These are phyloP conservation scores for Inosperma sp. DNA, from an alignment of 768 basidiomycete species.

Conservation along the genomic window DNA sequence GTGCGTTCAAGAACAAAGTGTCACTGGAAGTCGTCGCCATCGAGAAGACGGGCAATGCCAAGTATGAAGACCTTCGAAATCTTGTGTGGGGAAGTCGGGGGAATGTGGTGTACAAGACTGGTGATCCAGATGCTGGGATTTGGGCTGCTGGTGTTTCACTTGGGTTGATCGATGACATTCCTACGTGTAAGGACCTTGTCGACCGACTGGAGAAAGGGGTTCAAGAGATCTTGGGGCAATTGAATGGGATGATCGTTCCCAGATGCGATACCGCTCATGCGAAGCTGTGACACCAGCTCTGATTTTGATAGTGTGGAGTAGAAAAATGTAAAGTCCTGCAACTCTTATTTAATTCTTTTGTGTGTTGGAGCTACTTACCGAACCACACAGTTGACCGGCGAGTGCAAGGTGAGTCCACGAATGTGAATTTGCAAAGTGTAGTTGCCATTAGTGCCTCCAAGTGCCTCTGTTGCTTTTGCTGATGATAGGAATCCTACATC, in stretches of 20 bases:
- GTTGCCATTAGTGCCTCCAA: no score
- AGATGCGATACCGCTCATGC: slow-evolving; percentile 2
- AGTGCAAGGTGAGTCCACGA: no score
- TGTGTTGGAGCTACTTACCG: no score
- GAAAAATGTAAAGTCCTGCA: no score
- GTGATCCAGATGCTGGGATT: slow-evolving; percentile 83
- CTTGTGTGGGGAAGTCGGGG: slow-evolving; percentile 71
- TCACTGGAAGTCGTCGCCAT: slow-evolving; percentile 82
- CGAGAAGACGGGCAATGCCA: slow-evolving; percentile 76
- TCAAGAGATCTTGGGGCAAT: slow-evolving; percentile 55
- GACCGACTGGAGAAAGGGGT: slow-evolving; percentile 68
- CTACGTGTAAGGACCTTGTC: slow-evolving; percentile 72
- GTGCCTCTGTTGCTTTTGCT: no score
- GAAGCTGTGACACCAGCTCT: slow-evolving; percentile 3
- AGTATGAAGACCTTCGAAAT: slow-evolving; percentile 81
- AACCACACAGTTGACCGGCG: no score
- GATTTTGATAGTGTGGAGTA: no score
- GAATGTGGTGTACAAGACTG: slow-evolving; percentile 70
- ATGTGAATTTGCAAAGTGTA: no score
- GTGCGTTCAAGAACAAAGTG: slow-evolving; percentile 85
- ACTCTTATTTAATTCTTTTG: no score
- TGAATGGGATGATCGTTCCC: slow-evolving; percentile 32
- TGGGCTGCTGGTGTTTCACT: slow-evolving; percentile 68
- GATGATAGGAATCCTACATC: no score
- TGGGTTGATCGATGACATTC: slow-evolving; percentile 79